Evolutionary conservation across 108 stramenopile species (phyloP), one percentile per base, ranked within the genome.

Genomic region (Hondaea fermentalgiana): DNA sequence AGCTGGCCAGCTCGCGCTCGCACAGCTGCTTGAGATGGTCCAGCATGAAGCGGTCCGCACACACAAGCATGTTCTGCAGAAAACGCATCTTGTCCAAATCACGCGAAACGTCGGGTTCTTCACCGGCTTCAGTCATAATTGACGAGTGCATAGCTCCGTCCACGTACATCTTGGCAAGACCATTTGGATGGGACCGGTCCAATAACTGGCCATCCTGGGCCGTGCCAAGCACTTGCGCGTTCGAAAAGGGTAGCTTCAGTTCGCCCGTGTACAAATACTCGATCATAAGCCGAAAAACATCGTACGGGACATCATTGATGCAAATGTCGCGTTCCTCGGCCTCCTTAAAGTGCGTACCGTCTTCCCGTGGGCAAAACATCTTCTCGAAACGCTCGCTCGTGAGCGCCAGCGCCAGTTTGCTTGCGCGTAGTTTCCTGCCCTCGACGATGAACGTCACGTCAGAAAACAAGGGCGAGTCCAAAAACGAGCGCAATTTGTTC

Each of bases 401-500:
- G 14, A 95, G 92, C 16, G 96, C 94, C 23, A 98, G 88, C 1
- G 97, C 93, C 90, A 98, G 92, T 58, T 96, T 96, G 93, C 97
- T 97, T 42, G 94, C 97, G 88, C 93, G 94, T 4, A 98, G 94
- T 72, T 91, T 91, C 60, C 90, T 93, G 4, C 96, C 96, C 89
- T 98, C 96, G 0, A 98, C 97, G 8, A 98, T 49, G 89, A 98
- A 97, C 19, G 95, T 97, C 17, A 97, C 97, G 87, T 97, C 97
- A 0, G 96, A 93, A 87, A 98, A 97, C 87, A 96, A 95, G 88
- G 95, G 94, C 64, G 95, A 91, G 72, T 97, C 95, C 90, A 93
- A 96, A 90, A 95, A 97, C 83, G 96, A 94, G 5, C 93, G 87
- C 10, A 98, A 89, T 42, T 94, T 91, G 35, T 93, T 87, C 71